Base-by-base conservation (phyloP, 768 basidiomycete genomes). In the Leccinum disarticulatum region DNA sequence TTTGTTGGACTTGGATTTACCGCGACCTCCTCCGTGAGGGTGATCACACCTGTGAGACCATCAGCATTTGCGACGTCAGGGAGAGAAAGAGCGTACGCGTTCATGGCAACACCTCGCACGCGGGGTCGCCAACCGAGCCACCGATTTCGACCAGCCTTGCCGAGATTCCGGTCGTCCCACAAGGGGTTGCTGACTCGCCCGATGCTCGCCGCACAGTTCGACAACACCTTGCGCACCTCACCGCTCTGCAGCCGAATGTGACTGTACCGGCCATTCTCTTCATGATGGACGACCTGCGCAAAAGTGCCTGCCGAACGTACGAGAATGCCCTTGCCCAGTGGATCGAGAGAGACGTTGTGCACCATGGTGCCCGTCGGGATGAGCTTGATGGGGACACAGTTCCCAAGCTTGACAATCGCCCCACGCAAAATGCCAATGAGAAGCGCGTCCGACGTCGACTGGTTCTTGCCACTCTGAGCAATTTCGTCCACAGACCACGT, bases 1-100 rank as follows among this genome's bases (percentile, higher is more conserved):
- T 71, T 93, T 96, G 84, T 95, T 87, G 59, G 92, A 93, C 81
- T 99, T 98, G 61, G 90, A 92, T 76, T 96, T 98, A 66, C 96
- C 96, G 77, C 96, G 90, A 74, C 96, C 96, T 79, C 96, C 95
- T 75, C 95, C 95, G 72, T 97, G 95, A 61, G 96, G 95, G 75
- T 95, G 93, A 75, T 95, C 93, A 56, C 82, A 83, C 50, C 92
- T 94, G 58, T 9, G 55, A 50, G 1, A 5, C 4, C 7, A 31
- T 68, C 28, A 70, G 47, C 3, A 33, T 31, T n/a, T 36, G 28
- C 35, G 25, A 35, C 47, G 4, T 8, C 28, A 43, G 52, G 17
- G 54, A 30, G 52, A 58, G 52, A 57, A 57, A 54, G 3, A 27
- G 61, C 89, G 47, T 77, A 94, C 86, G 93, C 89, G 74, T 97